These are phyloP conservation scores for Flaveria floridana DNA, from an alignment of 140 eudicot species.

Conservation along the genomic window DNA sequence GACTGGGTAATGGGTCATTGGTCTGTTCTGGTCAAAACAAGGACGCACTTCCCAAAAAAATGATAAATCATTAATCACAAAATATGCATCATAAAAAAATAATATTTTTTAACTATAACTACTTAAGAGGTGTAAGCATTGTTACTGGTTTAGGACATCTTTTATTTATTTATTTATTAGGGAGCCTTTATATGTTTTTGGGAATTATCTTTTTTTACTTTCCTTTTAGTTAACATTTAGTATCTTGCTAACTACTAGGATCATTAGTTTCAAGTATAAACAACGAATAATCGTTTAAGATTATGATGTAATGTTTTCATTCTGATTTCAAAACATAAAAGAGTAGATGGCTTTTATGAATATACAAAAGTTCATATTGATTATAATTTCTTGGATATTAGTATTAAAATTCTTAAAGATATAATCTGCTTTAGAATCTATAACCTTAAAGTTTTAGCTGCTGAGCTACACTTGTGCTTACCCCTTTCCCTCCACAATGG, in stretches of 20 bases:
- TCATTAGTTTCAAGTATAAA: neutral
- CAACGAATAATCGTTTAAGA: neutral
- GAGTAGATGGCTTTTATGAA: neutral
- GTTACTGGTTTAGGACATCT: no score
- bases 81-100: neutral
- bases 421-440: neutral
- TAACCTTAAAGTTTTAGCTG: neutral
- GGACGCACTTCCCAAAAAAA: neutral
- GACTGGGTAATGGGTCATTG: neutral
- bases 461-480: constrained; percentile 1
- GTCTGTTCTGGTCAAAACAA: neutral
- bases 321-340: neutral
- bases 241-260: neutral
- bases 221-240: neutral
- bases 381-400: neutral
- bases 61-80: neutral
- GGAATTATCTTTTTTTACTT: neutral
- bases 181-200: neutral
- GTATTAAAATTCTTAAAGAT: neutral
- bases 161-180: neutral
- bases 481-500: neutral
- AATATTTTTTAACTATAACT: neutral
- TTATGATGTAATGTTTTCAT: neutral
- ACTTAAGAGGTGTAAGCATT: constrained; percentile 4
- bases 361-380: neutral